Evolutionary conservation across 305 asterid species (phyloP).

Genomic region (Caryopteris hybrid): DNA sequence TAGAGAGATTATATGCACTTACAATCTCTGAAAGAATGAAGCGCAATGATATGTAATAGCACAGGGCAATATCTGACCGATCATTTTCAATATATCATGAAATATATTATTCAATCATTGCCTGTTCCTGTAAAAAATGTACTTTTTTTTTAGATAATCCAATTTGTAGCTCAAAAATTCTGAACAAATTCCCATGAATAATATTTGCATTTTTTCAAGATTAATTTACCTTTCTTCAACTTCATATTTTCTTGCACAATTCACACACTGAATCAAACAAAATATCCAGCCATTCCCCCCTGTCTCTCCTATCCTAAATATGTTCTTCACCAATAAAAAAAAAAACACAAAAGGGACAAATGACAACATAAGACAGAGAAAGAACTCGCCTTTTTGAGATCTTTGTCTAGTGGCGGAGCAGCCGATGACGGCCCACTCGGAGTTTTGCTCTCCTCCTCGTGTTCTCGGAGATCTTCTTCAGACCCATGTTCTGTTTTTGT

Average conservation of each 20-base stretch:
- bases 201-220: not conserved
- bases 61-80: too few species aligned
- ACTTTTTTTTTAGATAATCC: too few species aligned
- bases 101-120: too few species aligned
- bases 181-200: too few species aligned
- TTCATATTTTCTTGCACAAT: not conserved
- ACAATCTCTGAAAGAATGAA: not conserved
- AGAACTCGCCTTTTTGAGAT: slow-evolving; percentile 63
- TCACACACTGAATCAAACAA: not conserved
- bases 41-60: too few species aligned
- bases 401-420: slow-evolving; percentile 48
- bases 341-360: not conserved
- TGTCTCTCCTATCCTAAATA: too few species aligned
- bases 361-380: not conserved
- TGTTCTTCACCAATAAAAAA: not conserved
- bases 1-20: not conserved
- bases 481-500: slow-evolving; percentile 20
- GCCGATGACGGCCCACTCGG: slow-evolving; percentile 23
- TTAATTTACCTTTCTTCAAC: not conserved
- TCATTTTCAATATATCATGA: too few species aligned
- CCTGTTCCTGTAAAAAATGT: too few species aligned
- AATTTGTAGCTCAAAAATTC: too few species aligned
- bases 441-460: slow-evolving; percentile 27
- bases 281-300: not conserved
- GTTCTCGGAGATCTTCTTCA: slow-evolving; percentile 16